Evolutionary conservation across 2,329 filamentous ascomycete species (phyloP).

Genomic region (Albifimbria verrucaria): DNA sequence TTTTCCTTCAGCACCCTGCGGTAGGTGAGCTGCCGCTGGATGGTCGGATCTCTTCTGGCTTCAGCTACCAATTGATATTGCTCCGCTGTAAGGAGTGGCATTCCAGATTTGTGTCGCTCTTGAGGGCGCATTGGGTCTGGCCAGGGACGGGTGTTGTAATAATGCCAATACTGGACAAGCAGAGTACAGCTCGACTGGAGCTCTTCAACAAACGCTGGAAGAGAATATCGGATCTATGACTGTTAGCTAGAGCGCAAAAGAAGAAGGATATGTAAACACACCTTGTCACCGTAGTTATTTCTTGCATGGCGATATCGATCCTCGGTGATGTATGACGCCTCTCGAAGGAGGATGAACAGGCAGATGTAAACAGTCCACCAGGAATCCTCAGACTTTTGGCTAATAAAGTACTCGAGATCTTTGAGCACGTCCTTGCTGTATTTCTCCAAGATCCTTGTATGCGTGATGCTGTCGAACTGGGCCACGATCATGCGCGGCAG

Average conservation of each 20-base stretch:
- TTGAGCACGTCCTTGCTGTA: constrained; percentile 30
- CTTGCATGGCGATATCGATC: constrained; percentile 41
- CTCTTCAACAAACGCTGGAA: constrained; percentile 37
- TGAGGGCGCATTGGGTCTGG: constrained; percentile 22
- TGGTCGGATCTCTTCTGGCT: constrained; percentile 19
- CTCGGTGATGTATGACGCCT: constrained; percentile 34
- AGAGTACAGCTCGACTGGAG: constrained; percentile 44
- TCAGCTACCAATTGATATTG: constrained; percentile 30
- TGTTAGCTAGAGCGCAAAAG: neutral
- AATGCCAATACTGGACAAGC: constrained; percentile 48
- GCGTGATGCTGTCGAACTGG: constrained; percentile 42
- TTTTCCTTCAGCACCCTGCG: constrained; percentile 20
- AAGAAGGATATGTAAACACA: neutral
- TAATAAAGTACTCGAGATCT: constrained; percentile 31
- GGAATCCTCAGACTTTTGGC: constrained; percentile 24
- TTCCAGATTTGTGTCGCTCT: constrained; percentile 18
- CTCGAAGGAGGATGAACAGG: constrained; percentile 39
- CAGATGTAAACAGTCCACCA: constrained; percentile 34
- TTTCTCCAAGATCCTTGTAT: constrained; percentile 29
- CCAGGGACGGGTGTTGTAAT: constrained; percentile 38
- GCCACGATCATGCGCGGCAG: constrained; percentile 42
- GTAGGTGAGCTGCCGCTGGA: constrained; percentile 19
- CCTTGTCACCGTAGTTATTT: constrained; percentile 29
- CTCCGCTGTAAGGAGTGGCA: constrained; percentile 24
- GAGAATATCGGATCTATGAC: constrained; percentile 32